These are phyloP conservation scores for Exobasidium rhododendri DNA, from an alignment of 1,284 basidiomycete species.

Conservation along the genomic window DNA sequence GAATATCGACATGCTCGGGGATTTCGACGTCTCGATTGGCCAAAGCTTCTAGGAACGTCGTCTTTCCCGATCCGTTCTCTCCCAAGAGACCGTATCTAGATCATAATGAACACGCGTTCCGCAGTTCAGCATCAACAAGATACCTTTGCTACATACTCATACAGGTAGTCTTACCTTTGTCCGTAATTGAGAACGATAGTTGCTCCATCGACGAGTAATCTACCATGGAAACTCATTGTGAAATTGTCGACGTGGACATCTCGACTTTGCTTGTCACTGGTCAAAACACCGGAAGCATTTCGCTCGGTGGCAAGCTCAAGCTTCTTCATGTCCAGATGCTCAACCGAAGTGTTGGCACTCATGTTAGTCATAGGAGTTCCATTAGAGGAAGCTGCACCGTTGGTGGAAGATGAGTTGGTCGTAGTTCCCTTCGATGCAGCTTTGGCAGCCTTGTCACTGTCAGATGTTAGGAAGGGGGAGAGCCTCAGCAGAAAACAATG, in stretches of 20 bases:
- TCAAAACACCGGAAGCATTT: constrained; percentile 69
- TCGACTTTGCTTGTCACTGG: constrained; percentile 84
- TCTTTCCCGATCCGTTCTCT: constrained; percentile 97
- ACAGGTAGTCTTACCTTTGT: constrained; percentile 60
- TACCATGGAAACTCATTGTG: constrained; percentile 95
- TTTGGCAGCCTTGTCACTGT: constrained; percentile 54
- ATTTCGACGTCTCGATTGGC: constrained; percentile 74
- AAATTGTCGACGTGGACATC: constrained; percentile 97
- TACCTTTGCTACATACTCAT: constrained; percentile 54
- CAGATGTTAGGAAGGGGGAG: background rate
- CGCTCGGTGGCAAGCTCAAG: constrained; percentile 51
- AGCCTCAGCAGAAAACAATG: background rate
- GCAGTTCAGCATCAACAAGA: constrained; percentile 10
- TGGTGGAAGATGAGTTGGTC: constrained; percentile 34
- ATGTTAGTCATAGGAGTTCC: constrained; percentile 40
- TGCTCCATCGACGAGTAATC: constrained; percentile 85
- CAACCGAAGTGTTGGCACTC: constrained; percentile 33
- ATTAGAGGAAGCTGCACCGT: constrained; percentile 13
- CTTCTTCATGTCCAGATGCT: constrained; percentile 53
- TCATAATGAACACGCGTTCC: constrained; percentile 19
- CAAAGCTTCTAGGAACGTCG: constrained; percentile 58
- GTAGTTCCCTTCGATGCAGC: constrained; percentile 40
- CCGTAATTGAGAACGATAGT: constrained; percentile 92
- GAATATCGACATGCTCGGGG: constrained; percentile 93
- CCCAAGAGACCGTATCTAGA: constrained; percentile 78